Conservation (phyloP, 202 grass and related monocot genomes). For the Zizania palustris region DNA sequence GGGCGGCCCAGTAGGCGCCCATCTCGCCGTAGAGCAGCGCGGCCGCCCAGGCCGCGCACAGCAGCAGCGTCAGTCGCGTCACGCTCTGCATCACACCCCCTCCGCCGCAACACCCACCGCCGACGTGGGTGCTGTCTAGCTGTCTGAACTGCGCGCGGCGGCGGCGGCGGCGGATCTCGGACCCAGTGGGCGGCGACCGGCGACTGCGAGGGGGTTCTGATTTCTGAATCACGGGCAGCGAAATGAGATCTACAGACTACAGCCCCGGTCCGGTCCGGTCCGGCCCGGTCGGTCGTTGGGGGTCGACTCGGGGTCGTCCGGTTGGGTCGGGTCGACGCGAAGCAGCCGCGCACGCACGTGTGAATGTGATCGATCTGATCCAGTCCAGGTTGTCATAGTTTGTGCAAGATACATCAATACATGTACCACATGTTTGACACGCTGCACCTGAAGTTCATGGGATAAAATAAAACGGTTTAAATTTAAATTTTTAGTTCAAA, state of each 20-base stretch:
- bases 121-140: background rate
- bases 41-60: conserved; percentile 75
- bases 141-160: background rate
- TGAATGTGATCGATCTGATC: too few species aligned
- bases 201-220: too few species aligned
- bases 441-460: too few species aligned
- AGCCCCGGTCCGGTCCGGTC: background rate
- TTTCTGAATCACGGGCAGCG: background rate
- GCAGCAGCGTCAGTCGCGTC: conserved; percentile 74
- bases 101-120: conserved; percentile 1
- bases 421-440: too few species aligned
- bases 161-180: conserved; percentile 8
- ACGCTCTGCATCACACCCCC: conserved; percentile 57
- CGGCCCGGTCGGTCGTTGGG: background rate
- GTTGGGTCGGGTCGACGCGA: background rate
- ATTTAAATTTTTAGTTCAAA: too few species aligned
- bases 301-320: background rate
- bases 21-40: conserved; percentile 90
- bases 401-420: too few species aligned
- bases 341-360: too few species aligned
- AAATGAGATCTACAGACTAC: background rate
- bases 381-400: too few species aligned
- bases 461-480: too few species aligned
- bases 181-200: background rate
- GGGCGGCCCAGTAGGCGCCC: conserved; percentile 74